A percentile compares a stretch with the other conserved stretches of the same genome.
Conservation (phyloP, 148 eudicot species). For the Arctostaphylos glauca region DNA sequence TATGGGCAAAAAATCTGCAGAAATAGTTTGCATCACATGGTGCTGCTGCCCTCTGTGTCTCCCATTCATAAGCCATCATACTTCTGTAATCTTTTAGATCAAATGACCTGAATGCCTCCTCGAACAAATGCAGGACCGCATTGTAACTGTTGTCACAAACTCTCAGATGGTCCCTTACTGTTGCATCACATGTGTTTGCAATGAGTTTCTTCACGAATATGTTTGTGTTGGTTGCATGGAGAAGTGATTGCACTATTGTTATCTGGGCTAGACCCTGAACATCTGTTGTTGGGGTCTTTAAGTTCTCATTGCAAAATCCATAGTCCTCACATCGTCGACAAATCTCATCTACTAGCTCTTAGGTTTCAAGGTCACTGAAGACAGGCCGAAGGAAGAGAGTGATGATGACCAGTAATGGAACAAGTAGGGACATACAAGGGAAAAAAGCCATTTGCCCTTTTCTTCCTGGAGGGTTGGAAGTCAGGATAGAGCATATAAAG, state of each 20-base stretch:
- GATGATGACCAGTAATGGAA: neutral
- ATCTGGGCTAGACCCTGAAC: neutral
- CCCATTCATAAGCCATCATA: conserved; percentile 2
- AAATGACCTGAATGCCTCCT: neutral
- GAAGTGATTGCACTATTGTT: neutral
- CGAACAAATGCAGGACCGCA: neutral
- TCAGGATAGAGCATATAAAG: neutral
- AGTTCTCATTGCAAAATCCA: neutral
- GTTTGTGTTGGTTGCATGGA: neutral
- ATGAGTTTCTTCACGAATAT: conserved; percentile 2
- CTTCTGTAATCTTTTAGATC: neutral
- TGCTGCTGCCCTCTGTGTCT: neutral
- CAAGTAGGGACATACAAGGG: neutral
- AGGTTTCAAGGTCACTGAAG: neutral
- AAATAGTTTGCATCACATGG: neutral
- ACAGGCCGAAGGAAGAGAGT: neutral
- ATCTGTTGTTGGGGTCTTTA: conserved; percentile 9
- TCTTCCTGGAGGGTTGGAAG: neutral
- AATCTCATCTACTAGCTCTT: neutral
- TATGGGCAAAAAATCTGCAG: neutral
- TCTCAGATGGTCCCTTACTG: neutral
- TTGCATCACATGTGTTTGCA: neutral
- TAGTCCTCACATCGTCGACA: conserved; percentile 7
- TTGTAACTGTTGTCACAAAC: conserved; percentile 6
- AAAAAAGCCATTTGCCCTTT: neutral